A percentile compares a stretch with the other conserved stretches of the same genome.
Evolutionary conservation across 139 green algal genomes (phyloP).

Genomic region (Monoraphidium neglectum): DNA sequence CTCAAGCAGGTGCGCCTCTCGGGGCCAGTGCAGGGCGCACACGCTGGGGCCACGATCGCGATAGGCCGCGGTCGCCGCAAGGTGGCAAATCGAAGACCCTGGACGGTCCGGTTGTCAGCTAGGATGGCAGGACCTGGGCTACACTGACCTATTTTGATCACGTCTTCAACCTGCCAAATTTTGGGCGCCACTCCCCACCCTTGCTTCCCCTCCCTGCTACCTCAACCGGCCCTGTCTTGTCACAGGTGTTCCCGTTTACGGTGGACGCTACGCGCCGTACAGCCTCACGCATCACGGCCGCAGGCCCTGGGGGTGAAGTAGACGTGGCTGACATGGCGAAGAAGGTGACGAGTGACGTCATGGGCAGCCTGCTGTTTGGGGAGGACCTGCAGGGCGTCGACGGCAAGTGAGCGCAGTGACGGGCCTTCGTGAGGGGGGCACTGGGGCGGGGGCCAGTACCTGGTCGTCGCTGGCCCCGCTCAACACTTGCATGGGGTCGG

Average conservation of each 20-base stretch:
- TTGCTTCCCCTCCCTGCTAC: background rate
- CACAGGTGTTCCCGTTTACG: background rate
- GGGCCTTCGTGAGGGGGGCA: too few species aligned
- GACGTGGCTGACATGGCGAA: constrained; percentile 9
- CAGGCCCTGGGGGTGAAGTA: background rate
- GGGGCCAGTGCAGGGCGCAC: background rate
- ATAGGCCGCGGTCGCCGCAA: background rate
- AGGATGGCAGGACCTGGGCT: too few species aligned
- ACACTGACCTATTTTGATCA: too few species aligned
- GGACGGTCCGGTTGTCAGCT: too few species aligned
- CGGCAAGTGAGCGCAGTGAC: constrained; percentile 6
- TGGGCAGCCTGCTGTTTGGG: constrained; percentile 9
- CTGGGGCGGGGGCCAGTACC: too few species aligned
- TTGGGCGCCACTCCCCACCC: background rate
- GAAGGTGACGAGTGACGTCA: constrained; percentile 11
- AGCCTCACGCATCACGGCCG: background rate
- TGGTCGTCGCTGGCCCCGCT: too few species aligned
- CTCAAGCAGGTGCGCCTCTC: constrained; percentile 17
- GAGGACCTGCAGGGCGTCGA: constrained; percentile 12
- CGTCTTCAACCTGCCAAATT: background rate
- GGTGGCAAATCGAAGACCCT: too few species aligned
- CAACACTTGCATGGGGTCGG: too few species aligned
- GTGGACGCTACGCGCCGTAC: background rate
- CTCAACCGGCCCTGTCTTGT: background rate
- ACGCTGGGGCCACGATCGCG: background rate